A percentile compares a stretch with the other conserved stretches of the same genome.
Evolutionary conservation across 805 yeast genomes (phyloP).

Genomic region (Candida gorgasii): DNA sequence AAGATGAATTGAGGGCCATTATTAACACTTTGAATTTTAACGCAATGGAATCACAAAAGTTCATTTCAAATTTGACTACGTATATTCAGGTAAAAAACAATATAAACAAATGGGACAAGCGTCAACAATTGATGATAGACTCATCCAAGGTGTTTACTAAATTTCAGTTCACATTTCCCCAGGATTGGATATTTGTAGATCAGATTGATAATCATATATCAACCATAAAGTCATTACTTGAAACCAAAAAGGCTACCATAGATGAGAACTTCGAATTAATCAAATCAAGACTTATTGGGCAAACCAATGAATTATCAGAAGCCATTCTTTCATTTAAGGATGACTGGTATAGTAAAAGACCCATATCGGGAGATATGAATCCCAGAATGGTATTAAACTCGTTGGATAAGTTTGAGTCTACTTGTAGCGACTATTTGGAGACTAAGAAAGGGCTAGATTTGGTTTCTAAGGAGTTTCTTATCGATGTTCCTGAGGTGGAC

Average conservation of each 20-base stretch:
- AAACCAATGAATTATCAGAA: constrained; percentile 36
- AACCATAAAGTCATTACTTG: constrained; percentile 41
- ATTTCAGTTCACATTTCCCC: constrained; percentile 40
- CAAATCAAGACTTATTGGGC: constrained; percentile 41
- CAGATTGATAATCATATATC: constrained; percentile 56
- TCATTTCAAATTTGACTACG: constrained; percentile 8
- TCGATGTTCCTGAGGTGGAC: constrained; percentile 10
- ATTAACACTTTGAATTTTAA: constrained; percentile 22
- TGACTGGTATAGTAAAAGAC: constrained; percentile 53
- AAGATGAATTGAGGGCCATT: constrained; percentile 26
- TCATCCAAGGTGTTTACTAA: constrained; percentile 7
- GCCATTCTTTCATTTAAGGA: constrained; percentile 27
- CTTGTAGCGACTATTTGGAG: constrained; percentile 12
- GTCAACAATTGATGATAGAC: constrained; percentile 4
- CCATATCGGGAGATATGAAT: constrained; percentile 41
- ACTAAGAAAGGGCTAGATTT: constrained; percentile 7
- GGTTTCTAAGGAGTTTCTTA: constrained; percentile 7
- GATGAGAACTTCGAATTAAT: constrained; percentile 44
- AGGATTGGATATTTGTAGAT: constrained; percentile 60
- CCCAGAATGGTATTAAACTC: constrained; percentile 46
- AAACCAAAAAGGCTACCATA: constrained; percentile 36
- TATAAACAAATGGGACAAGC: constrained; percentile 8
- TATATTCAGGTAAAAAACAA: constrained; percentile 10
- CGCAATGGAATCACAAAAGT: constrained; percentile 13
- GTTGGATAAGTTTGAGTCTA: constrained; percentile 28